phyloP scores from a whole-genome alignment of 306 rosid genomes.

The Cicer arietinum region DNA sequence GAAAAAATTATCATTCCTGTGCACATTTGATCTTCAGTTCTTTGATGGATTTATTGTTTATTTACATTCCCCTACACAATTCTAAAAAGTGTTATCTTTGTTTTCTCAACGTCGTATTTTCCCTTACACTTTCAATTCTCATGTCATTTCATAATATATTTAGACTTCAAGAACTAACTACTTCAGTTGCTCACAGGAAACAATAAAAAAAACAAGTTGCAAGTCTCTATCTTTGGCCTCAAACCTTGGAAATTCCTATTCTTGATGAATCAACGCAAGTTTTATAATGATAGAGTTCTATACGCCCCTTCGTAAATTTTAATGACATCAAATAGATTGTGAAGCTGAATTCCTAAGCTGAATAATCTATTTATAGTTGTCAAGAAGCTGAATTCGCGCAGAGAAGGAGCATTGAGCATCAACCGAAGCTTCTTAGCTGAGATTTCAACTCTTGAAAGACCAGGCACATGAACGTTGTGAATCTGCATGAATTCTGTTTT shows the following conservation, averaged over 20 bases:
- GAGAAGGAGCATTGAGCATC: no score
- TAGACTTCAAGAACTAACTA: conserved; percentile 42
- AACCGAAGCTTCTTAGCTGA: no score
- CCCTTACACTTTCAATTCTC: background rate
- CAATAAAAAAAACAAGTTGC: conserved; percentile 74
- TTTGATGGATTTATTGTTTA: conserved; percentile 28
- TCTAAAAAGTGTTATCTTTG: background rate
- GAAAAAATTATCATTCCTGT: background rate
- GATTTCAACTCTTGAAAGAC: no score
- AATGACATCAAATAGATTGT: no score
- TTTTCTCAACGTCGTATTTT: background rate
- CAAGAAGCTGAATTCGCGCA: no score
- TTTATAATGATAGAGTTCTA: background rate
- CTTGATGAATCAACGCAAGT: conserved; percentile 81
- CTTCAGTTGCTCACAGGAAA: conserved; percentile 60
- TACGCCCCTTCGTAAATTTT: conserved; percentile 3
- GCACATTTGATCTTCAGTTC: conserved; percentile 29
- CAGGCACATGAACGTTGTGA: no score
- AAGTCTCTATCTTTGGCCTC: conserved; percentile 91
- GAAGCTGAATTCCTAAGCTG: no score
- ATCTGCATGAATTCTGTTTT: no score
- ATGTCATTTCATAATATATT: conserved; percentile 12
- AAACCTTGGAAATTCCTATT: conserved; percentile 68
- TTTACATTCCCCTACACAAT: conserved; percentile 11
- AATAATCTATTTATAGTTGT: no score